Conservation (phyloP, 208 protist genomes). For the Porcisia hertigi region DNA sequence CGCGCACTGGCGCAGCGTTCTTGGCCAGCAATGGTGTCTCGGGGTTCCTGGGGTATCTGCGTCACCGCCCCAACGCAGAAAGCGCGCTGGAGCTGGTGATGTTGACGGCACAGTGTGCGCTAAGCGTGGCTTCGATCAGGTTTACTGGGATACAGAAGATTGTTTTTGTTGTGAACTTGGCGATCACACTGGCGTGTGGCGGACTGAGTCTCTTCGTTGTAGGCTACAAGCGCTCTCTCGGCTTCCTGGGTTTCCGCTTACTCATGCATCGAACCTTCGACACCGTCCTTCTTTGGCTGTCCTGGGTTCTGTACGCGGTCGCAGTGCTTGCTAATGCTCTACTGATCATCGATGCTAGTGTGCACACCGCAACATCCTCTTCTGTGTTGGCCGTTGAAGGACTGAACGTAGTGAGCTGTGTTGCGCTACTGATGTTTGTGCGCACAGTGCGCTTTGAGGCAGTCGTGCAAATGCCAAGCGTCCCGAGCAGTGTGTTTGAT, state of each 20-base stretch:
- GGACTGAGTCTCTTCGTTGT: constrained; percentile 53
- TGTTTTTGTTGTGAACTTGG: constrained; percentile 31
- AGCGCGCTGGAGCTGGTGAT: constrained; percentile 53
- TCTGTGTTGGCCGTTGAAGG: constrained; percentile 30
- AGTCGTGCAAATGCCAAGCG: not conserved
- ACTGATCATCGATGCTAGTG: constrained; percentile 16
- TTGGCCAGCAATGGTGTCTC: constrained; percentile 14
- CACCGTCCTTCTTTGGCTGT: constrained; percentile 45
- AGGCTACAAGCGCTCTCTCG: constrained; percentile 35
- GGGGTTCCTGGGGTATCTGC: constrained; percentile 38
- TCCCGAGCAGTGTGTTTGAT: constrained; percentile 35
- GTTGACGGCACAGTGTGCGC: constrained; percentile 35
- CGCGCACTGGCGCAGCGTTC: constrained; percentile 16
- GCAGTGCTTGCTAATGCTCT: constrained; percentile 31
- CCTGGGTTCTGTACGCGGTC: constrained; percentile 34
- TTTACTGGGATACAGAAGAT: constrained; percentile 25
- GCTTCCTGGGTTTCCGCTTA: constrained; percentile 34
- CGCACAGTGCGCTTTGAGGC: constrained; percentile 44
- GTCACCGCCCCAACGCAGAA: constrained; percentile 63
- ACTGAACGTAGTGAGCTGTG: constrained; percentile 31
- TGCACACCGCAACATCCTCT: constrained; percentile 20
- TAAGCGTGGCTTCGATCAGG: constrained; percentile 33
- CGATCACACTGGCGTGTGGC: constrained; percentile 51
- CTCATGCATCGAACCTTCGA: constrained; percentile 33
- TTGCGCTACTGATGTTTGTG: constrained; percentile 54